phyloP scores from a whole-genome alignment of 257 asterid genomes.

The Nyctanthes arbortristis region DNA sequence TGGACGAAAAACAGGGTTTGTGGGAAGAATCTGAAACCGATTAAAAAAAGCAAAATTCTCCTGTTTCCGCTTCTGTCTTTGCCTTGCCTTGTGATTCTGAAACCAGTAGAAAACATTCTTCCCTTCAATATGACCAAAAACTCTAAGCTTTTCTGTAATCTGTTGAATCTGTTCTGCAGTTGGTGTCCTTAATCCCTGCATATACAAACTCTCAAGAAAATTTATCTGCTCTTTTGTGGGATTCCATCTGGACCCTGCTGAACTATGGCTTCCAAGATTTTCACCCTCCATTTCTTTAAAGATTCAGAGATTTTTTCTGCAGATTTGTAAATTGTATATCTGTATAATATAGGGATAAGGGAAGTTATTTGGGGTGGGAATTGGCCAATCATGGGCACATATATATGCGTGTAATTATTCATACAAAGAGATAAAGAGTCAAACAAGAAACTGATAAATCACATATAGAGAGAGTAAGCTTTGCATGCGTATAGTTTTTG shows the following conservation, averaged over 20 bases:
- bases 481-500: slow-evolving; percentile 97
- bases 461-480: not conserved
- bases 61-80: slow-evolving; percentile 86
- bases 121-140: slow-evolving; percentile 80
- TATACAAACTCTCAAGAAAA: slow-evolving; percentile 67
- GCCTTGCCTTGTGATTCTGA: slow-evolving; percentile 90
- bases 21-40: slow-evolving; percentile 43
- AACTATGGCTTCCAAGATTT: slow-evolving; percentile 25
- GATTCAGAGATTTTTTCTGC: no score
- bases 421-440: slow-evolving; percentile 50
- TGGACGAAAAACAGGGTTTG: slow-evolving; percentile 31
- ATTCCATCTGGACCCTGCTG: slow-evolving; percentile 71
- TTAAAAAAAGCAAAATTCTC: slow-evolving; percentile 45
- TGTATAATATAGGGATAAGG: slow-evolving; percentile 38
- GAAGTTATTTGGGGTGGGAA: slow-evolving; percentile 26
- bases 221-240: slow-evolving; percentile 88
- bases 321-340: no score
- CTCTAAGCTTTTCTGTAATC: slow-evolving; percentile 57
- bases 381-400: slow-evolving; percentile 39
- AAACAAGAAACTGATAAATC: slow-evolving; percentile 30
- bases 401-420: not conserved
- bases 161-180: slow-evolving; percentile 80
- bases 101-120: slow-evolving; percentile 94
- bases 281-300: slow-evolving; percentile 52
- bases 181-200: slow-evolving; percentile 78